phyloP scores from a whole-genome alignment of 495 filamentous ascomycete genomes.

The Aspergillus campestris region DNA sequence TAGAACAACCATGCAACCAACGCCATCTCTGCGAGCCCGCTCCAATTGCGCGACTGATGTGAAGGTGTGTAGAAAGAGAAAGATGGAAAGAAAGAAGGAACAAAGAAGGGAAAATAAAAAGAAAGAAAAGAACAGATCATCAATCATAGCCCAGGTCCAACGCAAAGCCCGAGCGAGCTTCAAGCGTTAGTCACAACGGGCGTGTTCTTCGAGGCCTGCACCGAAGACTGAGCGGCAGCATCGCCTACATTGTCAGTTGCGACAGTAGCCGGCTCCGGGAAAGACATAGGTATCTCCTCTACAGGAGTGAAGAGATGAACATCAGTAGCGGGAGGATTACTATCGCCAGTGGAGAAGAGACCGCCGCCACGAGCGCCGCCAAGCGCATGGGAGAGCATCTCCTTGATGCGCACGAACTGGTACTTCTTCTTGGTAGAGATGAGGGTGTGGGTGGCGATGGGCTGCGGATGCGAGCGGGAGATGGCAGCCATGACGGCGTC shows the following conservation, averaged over 20 bases:
- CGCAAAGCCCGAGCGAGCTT: neutral
- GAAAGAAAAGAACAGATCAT: neutral
- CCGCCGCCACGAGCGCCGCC: slow-evolving; percentile 38
- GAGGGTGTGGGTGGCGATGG: slow-evolving; percentile 58
- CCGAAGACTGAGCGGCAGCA: slow-evolving; percentile 16
- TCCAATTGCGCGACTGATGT: no score
- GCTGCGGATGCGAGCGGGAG: slow-evolving; percentile 62
- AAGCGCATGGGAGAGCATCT: slow-evolving; percentile 74
- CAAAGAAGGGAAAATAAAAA: neutral
- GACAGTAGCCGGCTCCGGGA: slow-evolving; percentile 12
- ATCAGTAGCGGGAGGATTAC: slow-evolving; percentile 17
- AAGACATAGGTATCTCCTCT: slow-evolving; percentile 17
- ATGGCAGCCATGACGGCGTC: slow-evolving; percentile 81
- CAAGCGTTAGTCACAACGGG: slow-evolving; percentile 13
- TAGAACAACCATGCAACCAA: neutral
- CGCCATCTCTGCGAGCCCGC: no score
- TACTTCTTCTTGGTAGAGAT: slow-evolving; percentile 65
- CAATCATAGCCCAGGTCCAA: neutral
- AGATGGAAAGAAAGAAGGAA: no score
- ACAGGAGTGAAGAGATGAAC: slow-evolving; percentile 28
- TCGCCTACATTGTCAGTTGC: slow-evolving; percentile 13
- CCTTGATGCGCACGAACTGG: slow-evolving; percentile 75
- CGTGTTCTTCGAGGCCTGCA: slow-evolving; percentile 20
- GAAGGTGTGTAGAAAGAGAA: no score
- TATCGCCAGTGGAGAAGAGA: slow-evolving; percentile 37